These are phyloP conservation scores for Annulohypoxylon bovei DNA, from an alignment of 495 filamentous ascomycete species.

Conservation along the genomic window DNA sequence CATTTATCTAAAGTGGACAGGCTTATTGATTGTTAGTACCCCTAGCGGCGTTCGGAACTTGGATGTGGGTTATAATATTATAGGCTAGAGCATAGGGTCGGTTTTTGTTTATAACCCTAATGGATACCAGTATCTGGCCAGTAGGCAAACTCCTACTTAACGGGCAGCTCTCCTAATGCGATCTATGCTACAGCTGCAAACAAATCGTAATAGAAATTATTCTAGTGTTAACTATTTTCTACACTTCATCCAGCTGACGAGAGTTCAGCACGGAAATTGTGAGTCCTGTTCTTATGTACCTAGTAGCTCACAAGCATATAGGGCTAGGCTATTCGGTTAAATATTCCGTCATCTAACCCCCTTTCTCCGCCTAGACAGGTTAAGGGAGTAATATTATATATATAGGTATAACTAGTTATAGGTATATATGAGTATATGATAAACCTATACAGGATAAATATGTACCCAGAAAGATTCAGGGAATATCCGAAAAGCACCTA, in stretches of 20 bases:
- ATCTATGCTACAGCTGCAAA: neutral
- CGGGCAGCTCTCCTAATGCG: neutral
- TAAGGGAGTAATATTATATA: neutral
- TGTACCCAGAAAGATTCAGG: neutral
- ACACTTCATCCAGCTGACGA: neutral
- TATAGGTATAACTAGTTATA: neutral
- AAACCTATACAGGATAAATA: neutral
- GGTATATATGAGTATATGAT: neutral
- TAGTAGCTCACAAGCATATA: neutral
- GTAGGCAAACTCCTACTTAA: neutral
- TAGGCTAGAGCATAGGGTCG: constrained; percentile 27
- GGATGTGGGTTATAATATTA: constrained; percentile 14
- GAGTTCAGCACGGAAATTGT: neutral
- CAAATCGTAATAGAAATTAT: neutral
- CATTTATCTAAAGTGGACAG: constrained; percentile 7
- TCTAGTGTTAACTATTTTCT: neutral
- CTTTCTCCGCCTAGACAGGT: neutral
- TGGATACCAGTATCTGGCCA: constrained; percentile 23
- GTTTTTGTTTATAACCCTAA: constrained; percentile 21
- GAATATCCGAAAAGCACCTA: neutral
- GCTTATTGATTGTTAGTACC: constrained; percentile 11
- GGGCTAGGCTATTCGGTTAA: too few relatives aligned
- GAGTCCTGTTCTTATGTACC: neutral
- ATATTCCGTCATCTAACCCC: neutral
- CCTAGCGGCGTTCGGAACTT: constrained; percentile 31